Conservation (phyloP, 306 rosid species). For the Lathyrus sativus region DNA sequence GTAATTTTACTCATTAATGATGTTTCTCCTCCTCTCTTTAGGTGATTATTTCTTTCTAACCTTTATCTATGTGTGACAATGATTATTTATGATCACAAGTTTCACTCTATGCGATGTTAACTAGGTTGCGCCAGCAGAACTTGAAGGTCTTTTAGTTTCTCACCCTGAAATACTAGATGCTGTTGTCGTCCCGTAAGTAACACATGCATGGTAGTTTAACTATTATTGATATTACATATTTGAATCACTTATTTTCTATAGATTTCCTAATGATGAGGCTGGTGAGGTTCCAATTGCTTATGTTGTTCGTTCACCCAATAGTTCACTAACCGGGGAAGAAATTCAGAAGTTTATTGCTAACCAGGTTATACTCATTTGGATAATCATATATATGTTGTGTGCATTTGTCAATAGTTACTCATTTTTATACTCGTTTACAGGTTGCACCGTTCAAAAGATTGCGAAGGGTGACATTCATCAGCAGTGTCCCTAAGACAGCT, state of each 20-base stretch:
- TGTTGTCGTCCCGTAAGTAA: constrained; percentile 83
- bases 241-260: constrained; percentile 27
- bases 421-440: constrained; percentile 37
- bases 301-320: constrained; percentile 63
- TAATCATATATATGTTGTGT: neutral
- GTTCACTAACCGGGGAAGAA: constrained; percentile 66
- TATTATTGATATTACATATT: neutral
- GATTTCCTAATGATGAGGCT: constrained; percentile 84
- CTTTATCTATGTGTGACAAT: neutral
- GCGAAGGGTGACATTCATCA: constrained; percentile 67
- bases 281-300: constrained; percentile 85
- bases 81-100: neutral
- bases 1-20: too few species aligned
- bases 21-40: too few species aligned
- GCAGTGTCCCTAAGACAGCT: constrained; percentile 64
- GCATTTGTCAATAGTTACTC: neutral
- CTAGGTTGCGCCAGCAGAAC: constrained; percentile 94
- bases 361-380: constrained; percentile 48
- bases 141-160: constrained; percentile 76
- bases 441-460: constrained; percentile 83
- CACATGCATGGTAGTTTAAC: neutral
- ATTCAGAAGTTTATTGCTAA: constrained; percentile 55
- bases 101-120: neutral
- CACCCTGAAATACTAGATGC: constrained; percentile 85
- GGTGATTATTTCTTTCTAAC: too few species aligned